These are phyloP conservation scores for Pythium sukuiense DNA, from an alignment of 352 stramenopile species.

Conservation along the genomic window DNA sequence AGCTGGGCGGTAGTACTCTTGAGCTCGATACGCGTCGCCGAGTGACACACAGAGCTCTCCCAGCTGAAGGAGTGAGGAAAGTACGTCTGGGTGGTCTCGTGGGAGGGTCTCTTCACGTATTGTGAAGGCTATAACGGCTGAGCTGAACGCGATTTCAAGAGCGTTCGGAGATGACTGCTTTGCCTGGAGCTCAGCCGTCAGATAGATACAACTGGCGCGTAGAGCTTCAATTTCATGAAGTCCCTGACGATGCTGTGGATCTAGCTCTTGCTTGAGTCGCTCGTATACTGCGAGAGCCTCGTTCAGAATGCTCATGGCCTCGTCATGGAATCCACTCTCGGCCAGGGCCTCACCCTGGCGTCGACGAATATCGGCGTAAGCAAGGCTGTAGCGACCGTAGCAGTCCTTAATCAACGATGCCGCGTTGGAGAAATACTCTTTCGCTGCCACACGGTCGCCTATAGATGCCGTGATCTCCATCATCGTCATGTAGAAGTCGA, in stretches of 20 bases:
- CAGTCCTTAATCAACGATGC: constrained; percentile 26
- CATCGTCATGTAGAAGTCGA: constrained; percentile 51
- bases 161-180: constrained; percentile 21
- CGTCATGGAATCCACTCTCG: constrained; percentile 22
- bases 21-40: constrained; percentile 50
- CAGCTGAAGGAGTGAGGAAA: constrained; percentile 51
- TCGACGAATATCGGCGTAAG: constrained; percentile 49
- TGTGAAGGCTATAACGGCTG: constrained; percentile 36
- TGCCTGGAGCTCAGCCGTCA: constrained; percentile 32
- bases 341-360: constrained; percentile 44
- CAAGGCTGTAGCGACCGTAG: constrained; percentile 46
- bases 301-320: constrained; percentile 48
- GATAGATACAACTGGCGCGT: constrained; percentile 39
- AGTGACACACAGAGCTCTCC: constrained; percentile 39
- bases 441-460: constrained; percentile 29
- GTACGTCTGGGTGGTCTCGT: constrained; percentile 30
- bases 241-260: constrained; percentile 6
- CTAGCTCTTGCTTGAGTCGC: constrained; percentile 28
- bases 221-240: constrained; percentile 19
- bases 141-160: constrained; percentile 45
- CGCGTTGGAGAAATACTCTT: constrained; percentile 1
- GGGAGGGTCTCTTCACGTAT: constrained; percentile 38
- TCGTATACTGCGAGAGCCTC: constrained; percentile 61
- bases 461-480: constrained; percentile 34
- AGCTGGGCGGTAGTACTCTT: constrained; percentile 51